Percentiles rank a stretch among this genome's conserved stretches.
These are phyloP conservation scores for Remersonia thermophila DNA, from an alignment of 2,329 filamentous ascomycete species.

Conservation along the genomic window DNA sequence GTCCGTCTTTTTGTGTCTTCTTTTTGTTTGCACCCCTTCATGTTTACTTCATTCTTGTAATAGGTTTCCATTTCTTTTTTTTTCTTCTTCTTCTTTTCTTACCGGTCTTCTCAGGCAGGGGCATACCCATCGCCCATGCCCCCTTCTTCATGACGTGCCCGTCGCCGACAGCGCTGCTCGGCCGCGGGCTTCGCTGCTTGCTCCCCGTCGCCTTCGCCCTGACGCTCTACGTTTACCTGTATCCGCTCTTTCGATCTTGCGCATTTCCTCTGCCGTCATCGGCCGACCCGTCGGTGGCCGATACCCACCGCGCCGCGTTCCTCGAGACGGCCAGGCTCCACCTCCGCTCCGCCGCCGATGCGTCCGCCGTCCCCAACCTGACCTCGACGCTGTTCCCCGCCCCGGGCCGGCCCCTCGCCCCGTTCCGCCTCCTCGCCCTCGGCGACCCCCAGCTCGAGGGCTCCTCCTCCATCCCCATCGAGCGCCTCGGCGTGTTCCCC, in stretches of 20 bases:
- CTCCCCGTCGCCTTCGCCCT: slow-evolving; percentile 56
- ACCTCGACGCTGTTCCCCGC: background rate
- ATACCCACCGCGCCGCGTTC: slow-evolving; percentile 21
- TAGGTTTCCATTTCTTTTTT: background rate
- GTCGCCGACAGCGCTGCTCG: slow-evolving; percentile 35
- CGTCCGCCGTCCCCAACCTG: background rate
- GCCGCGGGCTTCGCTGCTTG: slow-evolving; percentile 43
- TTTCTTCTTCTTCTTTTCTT: background rate
- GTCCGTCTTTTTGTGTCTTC: background rate
- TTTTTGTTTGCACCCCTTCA: background rate
- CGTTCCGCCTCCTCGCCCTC: slow-evolving; percentile 76
- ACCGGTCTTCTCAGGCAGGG: no score
- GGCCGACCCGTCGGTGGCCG: slow-evolving; percentile 3
- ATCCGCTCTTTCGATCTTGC: slow-evolving; percentile 70
- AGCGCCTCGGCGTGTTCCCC: slow-evolving; percentile 40
- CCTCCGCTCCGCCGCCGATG: slow-evolving; percentile 16
- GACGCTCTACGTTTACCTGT: slow-evolving; percentile 75
- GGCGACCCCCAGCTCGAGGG: slow-evolving; percentile 92
- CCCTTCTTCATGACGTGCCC: slow-evolving; percentile 37
- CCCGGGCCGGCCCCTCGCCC: slow-evolving; percentile 36
- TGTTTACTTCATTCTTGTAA: no score
- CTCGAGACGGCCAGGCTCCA: slow-evolving; percentile 30
- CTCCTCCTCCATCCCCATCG: slow-evolving; percentile 65
- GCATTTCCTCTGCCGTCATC: slow-evolving; percentile 53
- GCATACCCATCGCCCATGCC: slow-evolving; percentile 17